Evolutionary conservation across 768 basidiomycete genomes (phyloP).

Genomic region (Lyophyllum semitale): DNA sequence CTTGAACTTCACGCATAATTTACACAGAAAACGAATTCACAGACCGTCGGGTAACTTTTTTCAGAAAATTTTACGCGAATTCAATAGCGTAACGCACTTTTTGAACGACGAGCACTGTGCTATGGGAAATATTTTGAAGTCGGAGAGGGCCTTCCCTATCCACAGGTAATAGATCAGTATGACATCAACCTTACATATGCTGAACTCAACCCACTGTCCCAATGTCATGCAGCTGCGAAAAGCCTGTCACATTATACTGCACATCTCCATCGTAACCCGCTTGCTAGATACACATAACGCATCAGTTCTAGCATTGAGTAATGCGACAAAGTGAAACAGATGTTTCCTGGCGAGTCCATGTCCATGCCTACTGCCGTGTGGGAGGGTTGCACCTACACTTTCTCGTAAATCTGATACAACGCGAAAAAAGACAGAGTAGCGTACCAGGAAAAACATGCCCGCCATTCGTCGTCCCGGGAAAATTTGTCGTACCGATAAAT

Average conservation of each 20-base stretch:
- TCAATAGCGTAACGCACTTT: conserved; percentile 47
- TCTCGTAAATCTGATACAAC: not conserved
- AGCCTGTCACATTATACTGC: conserved; percentile 49
- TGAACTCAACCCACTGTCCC: conserved; percentile 56
- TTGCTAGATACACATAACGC: conserved; percentile 30
- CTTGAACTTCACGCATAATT: not conserved
- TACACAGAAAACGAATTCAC: conserved; percentile 1
- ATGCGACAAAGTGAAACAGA: conserved; percentile 24
- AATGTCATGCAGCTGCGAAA: conserved; percentile 64
- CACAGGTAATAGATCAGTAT: not conserved
- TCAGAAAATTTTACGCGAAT: conserved; percentile 45
- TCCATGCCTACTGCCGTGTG: conserved; percentile 70
- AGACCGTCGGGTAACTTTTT: conserved; percentile 51
- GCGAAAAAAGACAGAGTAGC: conserved; percentile 5
- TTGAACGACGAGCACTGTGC: conserved; percentile 49
- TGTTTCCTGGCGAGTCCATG: conserved; percentile 64
- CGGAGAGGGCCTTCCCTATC: conserved; percentile 54
- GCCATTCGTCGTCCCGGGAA: conserved; percentile 67
- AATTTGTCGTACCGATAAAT: too few species aligned
- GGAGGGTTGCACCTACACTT: conserved; percentile 55
- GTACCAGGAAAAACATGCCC: too few species aligned
- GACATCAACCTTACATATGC: not conserved
- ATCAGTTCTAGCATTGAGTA: too few species aligned
- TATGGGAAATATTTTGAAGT: conserved; percentile 64
- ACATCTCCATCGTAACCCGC: conserved; percentile 49